phyloP scores from a whole-genome alignment of 495 filamentous ascomycete genomes.

The Xanthoparmelia taractica region DNA sequence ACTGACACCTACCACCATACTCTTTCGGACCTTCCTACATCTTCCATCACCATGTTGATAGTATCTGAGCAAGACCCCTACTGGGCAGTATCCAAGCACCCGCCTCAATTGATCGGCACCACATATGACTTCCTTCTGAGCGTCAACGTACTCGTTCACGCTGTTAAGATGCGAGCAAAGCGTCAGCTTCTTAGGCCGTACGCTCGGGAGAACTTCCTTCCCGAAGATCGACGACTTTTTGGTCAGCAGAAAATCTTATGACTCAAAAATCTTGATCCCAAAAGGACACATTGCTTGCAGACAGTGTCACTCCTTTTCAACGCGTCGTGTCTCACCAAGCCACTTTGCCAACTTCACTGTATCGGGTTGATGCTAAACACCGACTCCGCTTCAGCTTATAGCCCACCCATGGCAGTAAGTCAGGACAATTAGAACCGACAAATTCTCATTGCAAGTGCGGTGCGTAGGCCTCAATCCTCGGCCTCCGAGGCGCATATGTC shows the following conservation, averaged over 20 bases:
- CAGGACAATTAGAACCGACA: neutral
- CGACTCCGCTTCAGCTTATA: neutral
- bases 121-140: neutral
- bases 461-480: neutral
- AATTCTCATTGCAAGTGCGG: neutral
- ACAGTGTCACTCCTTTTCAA: neutral
- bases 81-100: neutral
- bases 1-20: neutral
- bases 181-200: neutral
- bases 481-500: neutral
- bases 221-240: neutral
- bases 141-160: neutral
- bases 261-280: neutral
- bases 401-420: neutral
- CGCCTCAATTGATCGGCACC: neutral
- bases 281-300: neutral
- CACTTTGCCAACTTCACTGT: neutral
- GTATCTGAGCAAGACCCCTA: neutral
- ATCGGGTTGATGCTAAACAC: neutral
- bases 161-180: neutral
- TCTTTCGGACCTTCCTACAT: neutral
- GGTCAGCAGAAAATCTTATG: neutral
- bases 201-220: neutral
- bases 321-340: neutral
- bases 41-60: neutral